Conservation (phyloP, 75 land plant genomes). For the Ceratopteris richardii region DNA sequence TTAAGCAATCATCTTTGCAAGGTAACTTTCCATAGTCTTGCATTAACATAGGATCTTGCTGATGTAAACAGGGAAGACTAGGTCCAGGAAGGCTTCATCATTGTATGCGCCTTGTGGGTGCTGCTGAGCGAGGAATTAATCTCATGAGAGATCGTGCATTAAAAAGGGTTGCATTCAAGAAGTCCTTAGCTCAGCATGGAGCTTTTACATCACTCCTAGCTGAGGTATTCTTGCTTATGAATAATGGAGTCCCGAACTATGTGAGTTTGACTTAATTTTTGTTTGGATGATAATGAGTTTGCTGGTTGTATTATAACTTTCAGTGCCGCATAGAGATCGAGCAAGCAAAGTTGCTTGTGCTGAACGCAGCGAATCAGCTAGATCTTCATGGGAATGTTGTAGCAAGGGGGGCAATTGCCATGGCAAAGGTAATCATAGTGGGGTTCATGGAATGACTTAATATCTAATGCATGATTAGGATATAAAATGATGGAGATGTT, state of each 20-base stretch:
- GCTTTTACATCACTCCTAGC: slow-evolving; percentile 81
- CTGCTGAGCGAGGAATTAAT: slow-evolving; percentile 96
- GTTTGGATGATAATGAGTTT: too few relatives aligned
- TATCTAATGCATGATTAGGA: too few relatives aligned
- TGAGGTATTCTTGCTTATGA: slow-evolving; percentile 36
- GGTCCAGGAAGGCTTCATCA: slow-evolving; percentile 98
- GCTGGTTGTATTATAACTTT: slow-evolving; percentile 12
- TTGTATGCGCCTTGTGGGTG: slow-evolving; percentile 90
- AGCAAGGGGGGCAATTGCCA: slow-evolving; percentile 87
- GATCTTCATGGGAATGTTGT: slow-evolving; percentile 74
- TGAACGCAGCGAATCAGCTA: slow-evolving; percentile 89
- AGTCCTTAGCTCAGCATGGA: slow-evolving; percentile 82
- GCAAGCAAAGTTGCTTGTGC: slow-evolving; percentile 69
- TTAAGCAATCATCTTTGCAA: not conserved
- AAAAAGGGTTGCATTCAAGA: slow-evolving; percentile 74
- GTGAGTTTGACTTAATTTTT: too few relatives aligned
- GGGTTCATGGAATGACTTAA: too few relatives aligned
- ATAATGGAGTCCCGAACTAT: too few relatives aligned
- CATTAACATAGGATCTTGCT: not conserved
- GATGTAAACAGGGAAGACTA: slow-evolving; percentile 67
- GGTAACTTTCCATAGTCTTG: not conserved
- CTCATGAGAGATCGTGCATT: slow-evolving; percentile 74
- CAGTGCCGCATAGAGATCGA: slow-evolving; percentile 91
- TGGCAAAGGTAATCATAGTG: slow-evolving; percentile 89
- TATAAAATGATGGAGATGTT: not conserved